Conservation (phyloP, 176 grass and related monocot species). For the Saccharum spontaneum region DNA sequence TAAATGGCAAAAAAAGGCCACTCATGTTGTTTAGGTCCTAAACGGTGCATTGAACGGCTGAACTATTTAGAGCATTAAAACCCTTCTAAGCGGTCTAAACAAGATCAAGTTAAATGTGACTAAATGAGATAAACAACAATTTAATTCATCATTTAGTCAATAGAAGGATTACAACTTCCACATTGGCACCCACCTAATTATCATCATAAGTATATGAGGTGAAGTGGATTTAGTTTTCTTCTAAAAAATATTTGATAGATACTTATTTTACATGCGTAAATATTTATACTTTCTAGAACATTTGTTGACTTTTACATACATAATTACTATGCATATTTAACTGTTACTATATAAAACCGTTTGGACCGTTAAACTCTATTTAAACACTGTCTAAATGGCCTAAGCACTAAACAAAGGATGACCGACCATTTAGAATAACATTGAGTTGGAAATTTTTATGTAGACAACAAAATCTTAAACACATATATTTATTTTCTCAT, state of each 20-base stretch:
- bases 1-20: background rate
- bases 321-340: background rate
- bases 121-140: background rate
- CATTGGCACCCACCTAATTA: background rate
- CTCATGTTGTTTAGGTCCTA: background rate
- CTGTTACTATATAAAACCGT: background rate
- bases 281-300: too few relatives aligned
- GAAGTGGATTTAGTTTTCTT: too few relatives aligned
- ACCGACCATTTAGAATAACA: too few relatives aligned
- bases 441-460: too few relatives aligned
- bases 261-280: too few relatives aligned
- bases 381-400: too few relatives aligned
- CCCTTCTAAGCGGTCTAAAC: background rate
- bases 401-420: too few relatives aligned
- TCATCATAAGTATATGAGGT: background rate
- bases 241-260: too few relatives aligned
- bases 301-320: too few relatives aligned
- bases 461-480: too few relatives aligned
- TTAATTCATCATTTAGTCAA: background rate
- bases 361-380: background rate
- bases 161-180: background rate
- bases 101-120: background rate
- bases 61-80: background rate
- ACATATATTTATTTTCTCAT: background rate
- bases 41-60: background rate